Evolutionary conservation across 805 yeast species (phyloP).

Genomic region (Metschnikowia bowlesiae): DNA sequence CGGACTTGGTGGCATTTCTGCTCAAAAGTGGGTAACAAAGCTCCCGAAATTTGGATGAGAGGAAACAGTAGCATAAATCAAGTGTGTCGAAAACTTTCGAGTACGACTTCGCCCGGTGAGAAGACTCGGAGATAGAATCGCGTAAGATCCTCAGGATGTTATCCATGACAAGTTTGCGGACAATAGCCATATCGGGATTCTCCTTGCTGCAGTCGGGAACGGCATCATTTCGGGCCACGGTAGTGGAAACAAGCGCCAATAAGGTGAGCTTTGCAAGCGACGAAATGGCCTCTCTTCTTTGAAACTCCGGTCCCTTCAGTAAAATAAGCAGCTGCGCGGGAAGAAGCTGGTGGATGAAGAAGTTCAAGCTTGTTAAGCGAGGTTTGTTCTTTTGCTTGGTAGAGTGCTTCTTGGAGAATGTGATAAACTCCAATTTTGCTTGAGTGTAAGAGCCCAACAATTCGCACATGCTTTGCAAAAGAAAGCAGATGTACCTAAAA

Average conservation of each 20-base stretch:
- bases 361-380: constrained; percentile 70
- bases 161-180: constrained; percentile 72
- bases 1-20: constrained; percentile 47
- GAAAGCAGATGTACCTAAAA: constrained; percentile 63
- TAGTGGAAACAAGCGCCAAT: constrained; percentile 57
- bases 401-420: constrained; percentile 59
- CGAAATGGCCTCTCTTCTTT: constrained; percentile 54
- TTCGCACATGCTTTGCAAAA: constrained; percentile 66
- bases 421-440: constrained; percentile 75
- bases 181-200: constrained; percentile 67
- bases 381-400: constrained; percentile 50
- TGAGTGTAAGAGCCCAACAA: constrained; percentile 72
- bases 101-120: constrained; percentile 43
- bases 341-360: constrained; percentile 69
- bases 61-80: constrained; percentile 43
- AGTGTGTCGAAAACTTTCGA: constrained; percentile 51
- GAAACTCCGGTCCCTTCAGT: constrained; percentile 36
- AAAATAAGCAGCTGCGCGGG: constrained; percentile 46
- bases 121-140: constrained; percentile 40
- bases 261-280: constrained; percentile 59
- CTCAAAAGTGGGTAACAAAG: constrained; percentile 43
- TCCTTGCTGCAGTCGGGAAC: constrained; percentile 45
- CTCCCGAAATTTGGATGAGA: constrained; percentile 42
- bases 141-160: constrained; percentile 57
- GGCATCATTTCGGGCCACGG: constrained; percentile 46